phyloP scores from a whole-genome alignment of 2,329 filamentous ascomycete genomes.

The Fusarium sp. region DNA sequence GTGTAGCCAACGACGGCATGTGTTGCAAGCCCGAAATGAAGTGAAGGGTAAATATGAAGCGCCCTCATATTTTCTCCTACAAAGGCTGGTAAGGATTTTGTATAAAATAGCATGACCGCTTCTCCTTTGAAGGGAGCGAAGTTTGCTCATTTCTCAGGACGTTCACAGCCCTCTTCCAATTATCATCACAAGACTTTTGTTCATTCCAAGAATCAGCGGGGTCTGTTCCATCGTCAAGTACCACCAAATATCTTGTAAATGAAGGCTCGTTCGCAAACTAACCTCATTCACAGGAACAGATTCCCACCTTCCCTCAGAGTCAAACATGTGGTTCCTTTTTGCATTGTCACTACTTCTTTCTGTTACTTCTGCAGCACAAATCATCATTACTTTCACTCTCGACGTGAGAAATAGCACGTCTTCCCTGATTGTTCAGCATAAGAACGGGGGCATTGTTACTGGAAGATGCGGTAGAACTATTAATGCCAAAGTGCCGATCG shows the following conservation, averaged over 20 bases:
- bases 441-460: accelerated
- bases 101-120: neutral
- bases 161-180: accelerated
- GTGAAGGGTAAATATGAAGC: accelerated
- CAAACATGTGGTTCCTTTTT: neutral
- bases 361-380: accelerated
- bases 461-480: neutral
- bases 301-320: neutral
- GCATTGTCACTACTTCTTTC: neutral
- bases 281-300: neutral
- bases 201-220: accelerated
- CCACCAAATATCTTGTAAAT: neutral
- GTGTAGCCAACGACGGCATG: neutral
- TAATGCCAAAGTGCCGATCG: accelerated
- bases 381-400: neutral
- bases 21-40: accelerated
- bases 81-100: neutral
- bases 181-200: accelerated
- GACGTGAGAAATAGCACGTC: accelerated
- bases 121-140: accelerated
- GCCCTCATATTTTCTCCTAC: neutral
- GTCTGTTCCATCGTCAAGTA: neutral
- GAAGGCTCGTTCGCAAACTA: neutral
- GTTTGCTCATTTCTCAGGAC: accelerated
- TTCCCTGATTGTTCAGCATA: accelerated